These are phyloP conservation scores for Chloranthus sessilifolius DNA, from an alignment of 164 flowering plant genomes.

Conservation along the genomic window DNA sequence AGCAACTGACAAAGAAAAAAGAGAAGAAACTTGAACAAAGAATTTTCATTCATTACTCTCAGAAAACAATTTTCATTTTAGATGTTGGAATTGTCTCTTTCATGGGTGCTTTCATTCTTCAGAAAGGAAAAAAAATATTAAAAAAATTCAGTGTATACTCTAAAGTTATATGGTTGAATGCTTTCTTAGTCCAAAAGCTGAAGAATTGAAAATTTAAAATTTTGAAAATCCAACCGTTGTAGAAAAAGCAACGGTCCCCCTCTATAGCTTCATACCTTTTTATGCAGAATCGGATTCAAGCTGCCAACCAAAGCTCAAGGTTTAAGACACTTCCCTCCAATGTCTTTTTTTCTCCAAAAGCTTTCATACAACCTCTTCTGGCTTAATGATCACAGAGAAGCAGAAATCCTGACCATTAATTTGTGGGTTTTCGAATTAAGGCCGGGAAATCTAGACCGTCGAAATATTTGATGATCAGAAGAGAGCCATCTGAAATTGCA, in stretches of 20 bases:
- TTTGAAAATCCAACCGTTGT: conserved; percentile 24
- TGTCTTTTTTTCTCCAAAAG: conserved; percentile 10
- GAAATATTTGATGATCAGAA: not conserved
- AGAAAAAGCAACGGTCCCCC: conserved; percentile 30
- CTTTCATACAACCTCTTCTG: not conserved
- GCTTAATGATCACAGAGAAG: not conserved
- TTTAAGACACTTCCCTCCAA: conserved; percentile 53
- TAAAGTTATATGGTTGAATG: conserved; percentile 5
- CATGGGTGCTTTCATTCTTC: not conserved
- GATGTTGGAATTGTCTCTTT: too few species aligned
- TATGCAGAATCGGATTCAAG: conserved; percentile 26
- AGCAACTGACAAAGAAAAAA: not conserved
- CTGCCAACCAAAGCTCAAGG: conserved; percentile 15
- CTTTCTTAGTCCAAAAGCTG: conserved; percentile 1
- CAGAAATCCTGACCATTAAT: not conserved
- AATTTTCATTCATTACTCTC: too few species aligned
- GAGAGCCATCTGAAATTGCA: conserved; percentile 3
- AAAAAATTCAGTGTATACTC: not conserved
- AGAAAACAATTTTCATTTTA: too few species aligned
- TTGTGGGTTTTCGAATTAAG: not conserved
- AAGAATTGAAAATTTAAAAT: conserved; percentile 4
- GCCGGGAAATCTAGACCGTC: not conserved
- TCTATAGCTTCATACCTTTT: conserved; percentile 32
- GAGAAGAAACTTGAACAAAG: not conserved
- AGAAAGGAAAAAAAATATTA: too few species aligned